Evolutionary conservation across 768 basidiomycete species (phyloP), one percentile per base, ranked within the genome.

Genomic region (Ramaria sp.): DNA sequence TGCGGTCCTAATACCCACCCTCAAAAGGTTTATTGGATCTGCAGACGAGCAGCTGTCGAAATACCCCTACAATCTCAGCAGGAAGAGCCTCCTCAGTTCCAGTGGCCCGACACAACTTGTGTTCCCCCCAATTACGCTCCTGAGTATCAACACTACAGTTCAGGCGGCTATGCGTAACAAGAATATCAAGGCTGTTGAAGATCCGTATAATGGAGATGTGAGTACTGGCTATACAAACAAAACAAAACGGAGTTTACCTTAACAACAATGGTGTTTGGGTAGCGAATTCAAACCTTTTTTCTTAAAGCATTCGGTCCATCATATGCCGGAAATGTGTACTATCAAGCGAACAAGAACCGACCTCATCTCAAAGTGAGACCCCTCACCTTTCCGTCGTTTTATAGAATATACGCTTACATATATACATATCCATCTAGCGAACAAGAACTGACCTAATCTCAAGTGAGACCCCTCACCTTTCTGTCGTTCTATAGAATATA

Each of bases 291-390:
- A 65, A n/a, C 55, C 30, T 16, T 68, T 4, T 65, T 67, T 52
- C 59, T 62, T 1, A 41, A 39, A 7, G 66, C 59, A 2, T 57
- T 54, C 4, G 63, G 54, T 32, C 62, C 69, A 1, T 63, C 63
- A 13, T 66, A 66, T 50, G 58, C 68, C 12, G 59, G 59, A 5
- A 69, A 66, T 5, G 71, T 65, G 8, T 62, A 65, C 45, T 63
- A 64, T 50, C 47, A 53, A 15, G 65, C 67, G 10, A 66, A 65
- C 28, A 49, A 60, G 5, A 50, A 57, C 12, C 61, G 68, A 7
- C 39, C 55, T 3, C 70, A 71, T 54, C 60, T 58, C 25, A 58
- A 50, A 1, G 67, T 47, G 25, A 12, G 50, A 16, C 20, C 3
- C 38, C 18, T 28, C 34, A 28, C 27, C 48, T 10, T 32, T 12